These are phyloP conservation scores for Ascobolus immersus DNA, from an alignment of 495 filamentous ascomycete genomes.

Conservation along the genomic window DNA sequence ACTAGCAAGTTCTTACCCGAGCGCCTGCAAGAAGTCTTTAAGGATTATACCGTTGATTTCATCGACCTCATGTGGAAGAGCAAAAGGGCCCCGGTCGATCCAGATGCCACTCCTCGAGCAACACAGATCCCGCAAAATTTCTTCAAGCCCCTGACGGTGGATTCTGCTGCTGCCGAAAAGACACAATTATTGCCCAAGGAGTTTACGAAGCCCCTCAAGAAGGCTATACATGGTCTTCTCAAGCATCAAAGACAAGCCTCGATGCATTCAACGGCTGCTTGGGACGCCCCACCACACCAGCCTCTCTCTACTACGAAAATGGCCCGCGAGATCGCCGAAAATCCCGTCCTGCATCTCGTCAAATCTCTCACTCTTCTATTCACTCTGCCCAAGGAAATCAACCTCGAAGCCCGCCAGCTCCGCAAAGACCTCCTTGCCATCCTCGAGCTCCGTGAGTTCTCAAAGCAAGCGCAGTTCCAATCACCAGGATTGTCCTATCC, in stretches of 20 bases:
- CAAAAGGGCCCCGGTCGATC: constrained; percentile 29
- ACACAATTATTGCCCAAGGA: constrained; percentile 36
- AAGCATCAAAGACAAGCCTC: constrained; percentile 65
- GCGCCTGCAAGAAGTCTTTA: constrained; percentile 60
- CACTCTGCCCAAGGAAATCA: constrained; percentile 64
- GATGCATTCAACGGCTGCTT: constrained; percentile 44
- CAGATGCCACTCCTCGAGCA: constrained; percentile 36
- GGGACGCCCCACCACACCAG: background rate
- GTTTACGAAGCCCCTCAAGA: constrained; percentile 75
- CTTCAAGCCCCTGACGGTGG: constrained; percentile 23
- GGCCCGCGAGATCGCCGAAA: constrained; percentile 40
- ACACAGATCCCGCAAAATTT: constrained; percentile 51
- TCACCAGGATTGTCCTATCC: constrained; percentile 57
- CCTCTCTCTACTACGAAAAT: constrained; percentile 37
- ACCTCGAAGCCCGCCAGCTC: constrained; percentile 58
- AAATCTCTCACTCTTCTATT: constrained; percentile 80
- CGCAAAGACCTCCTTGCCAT: constrained; percentile 69
- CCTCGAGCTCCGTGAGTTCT: constrained; percentile 88
- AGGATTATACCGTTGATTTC: constrained; percentile 83
- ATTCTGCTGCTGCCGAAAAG: constrained; percentile 31
- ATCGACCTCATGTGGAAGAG: constrained; percentile 76
- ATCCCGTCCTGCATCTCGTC: constrained; percentile 69
- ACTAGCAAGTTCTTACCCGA: constrained; percentile 63
- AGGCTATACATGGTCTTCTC: constrained; percentile 55
- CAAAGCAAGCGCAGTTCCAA: constrained; percentile 57